Evolutionary conservation across 352 stramenopile species (phyloP).

Genomic region (Sclerospora graminicola): DNA sequence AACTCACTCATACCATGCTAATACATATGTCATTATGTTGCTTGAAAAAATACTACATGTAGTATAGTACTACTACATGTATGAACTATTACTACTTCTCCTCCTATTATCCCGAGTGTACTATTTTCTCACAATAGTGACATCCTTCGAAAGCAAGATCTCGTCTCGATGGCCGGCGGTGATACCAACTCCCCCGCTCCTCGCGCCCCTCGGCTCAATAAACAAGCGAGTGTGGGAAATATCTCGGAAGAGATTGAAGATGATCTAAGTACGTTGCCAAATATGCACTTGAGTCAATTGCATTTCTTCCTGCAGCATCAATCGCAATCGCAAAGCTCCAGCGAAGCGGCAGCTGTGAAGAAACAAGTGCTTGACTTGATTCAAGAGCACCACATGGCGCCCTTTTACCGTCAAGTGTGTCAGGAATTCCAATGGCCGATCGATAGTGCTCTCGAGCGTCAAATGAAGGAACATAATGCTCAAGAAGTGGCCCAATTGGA

Average conservation of each 20-base stretch:
- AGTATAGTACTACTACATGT: too few relatives aligned
- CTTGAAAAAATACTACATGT: too few relatives aligned
- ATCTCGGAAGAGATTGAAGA: constrained; percentile 85
- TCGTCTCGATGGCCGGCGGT: too few relatives aligned
- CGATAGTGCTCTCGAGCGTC: constrained; percentile 37
- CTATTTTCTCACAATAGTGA: not conserved
- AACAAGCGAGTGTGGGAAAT: constrained; percentile 69
- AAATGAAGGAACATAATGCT: constrained; percentile 58
- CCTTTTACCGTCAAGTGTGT: constrained; percentile 71
- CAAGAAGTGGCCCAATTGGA: constrained; percentile 72
- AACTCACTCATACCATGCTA: too few relatives aligned
- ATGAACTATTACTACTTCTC: too few relatives aligned
- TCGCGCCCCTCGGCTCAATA: constrained; percentile 24
- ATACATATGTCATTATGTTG: too few relatives aligned
- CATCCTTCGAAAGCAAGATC: too few relatives aligned
- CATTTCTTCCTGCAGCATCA: constrained; percentile 74
- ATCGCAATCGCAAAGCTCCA: too few relatives aligned
- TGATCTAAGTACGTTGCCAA: constrained; percentile 58
- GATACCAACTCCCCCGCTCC: not conserved
- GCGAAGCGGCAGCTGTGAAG: too few relatives aligned
- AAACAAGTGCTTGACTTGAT: constrained; percentile 55
- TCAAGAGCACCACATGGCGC: constrained; percentile 55
- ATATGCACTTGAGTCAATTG: constrained; percentile 67
- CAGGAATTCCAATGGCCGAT: constrained; percentile 58
- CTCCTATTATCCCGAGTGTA: too few relatives aligned